phyloP scores from a whole-genome alignment of 228 moss, liverwort and hornwort genomes.

The Sphagnum magellanicum region DNA sequence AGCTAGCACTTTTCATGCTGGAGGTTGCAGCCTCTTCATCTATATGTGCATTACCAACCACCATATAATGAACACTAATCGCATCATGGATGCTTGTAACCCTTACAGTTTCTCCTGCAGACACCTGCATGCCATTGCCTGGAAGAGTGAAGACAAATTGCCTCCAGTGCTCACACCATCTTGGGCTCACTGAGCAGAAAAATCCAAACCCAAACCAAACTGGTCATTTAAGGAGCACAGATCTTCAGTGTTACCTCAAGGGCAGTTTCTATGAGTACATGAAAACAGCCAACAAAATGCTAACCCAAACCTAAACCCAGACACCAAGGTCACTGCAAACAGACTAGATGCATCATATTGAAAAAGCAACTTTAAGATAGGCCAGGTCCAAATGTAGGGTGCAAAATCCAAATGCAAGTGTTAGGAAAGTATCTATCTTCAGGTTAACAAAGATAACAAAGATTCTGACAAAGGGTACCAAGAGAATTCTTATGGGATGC shows the following conservation, averaged over 20 bases:
- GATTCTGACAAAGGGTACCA: too few species aligned
- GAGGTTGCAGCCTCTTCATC: neutral
- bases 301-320: too few species aligned
- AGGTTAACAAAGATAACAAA: too few species aligned
- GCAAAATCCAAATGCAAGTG: too few species aligned
- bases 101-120: constrained; percentile 27
- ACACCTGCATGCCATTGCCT: constrained; percentile 38
- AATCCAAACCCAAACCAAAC: neutral
- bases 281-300: too few species aligned
- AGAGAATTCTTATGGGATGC: too few species aligned
- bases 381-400: too few species aligned
- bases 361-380: too few species aligned
- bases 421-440: too few species aligned
- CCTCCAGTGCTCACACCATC: constrained; percentile 94
- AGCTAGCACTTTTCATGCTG: neutral
- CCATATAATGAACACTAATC: constrained; percentile 58
- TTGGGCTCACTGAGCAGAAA: constrained; percentile 12
- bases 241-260: neutral
- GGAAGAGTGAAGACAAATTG: constrained; percentile 78
- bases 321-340: too few species aligned
- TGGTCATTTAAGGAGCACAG: neutral
- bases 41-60: constrained; percentile 5
- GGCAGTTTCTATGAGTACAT: too few species aligned
- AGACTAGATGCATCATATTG: too few species aligned
- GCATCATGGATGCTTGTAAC: constrained; percentile 53